A percentile compares a stretch with the other conserved stretches of the same genome.
phyloP scores from a whole-genome alignment of 106 monocot species.

The Dendrobium nobile region DNA sequence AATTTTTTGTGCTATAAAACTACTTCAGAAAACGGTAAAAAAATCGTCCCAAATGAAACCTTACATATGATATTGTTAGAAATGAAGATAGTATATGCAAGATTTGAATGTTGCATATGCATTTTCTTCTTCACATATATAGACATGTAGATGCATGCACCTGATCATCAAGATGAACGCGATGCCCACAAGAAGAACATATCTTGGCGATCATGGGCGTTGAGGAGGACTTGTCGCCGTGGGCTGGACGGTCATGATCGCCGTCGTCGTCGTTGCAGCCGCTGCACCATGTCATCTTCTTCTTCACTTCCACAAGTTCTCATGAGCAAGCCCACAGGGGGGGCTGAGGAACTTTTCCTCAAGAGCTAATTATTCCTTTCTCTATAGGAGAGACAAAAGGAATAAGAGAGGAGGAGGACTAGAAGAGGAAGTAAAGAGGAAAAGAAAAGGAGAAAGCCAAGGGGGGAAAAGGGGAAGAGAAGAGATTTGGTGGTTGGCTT shows the following conservation, averaged over 20 bases:
- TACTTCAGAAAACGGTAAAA: no score
- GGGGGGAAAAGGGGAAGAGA: no score
- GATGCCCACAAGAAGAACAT: slow-evolving; percentile 67
- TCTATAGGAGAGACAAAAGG: neutral
- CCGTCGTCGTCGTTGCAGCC: slow-evolving; percentile 12
- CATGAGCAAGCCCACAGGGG: no score
- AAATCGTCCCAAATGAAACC: no score
- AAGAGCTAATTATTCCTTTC: no score
- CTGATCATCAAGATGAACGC: slow-evolving; percentile 27
- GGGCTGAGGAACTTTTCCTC: no score
- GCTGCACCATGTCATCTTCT: slow-evolving; percentile 53
- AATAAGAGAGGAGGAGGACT: slow-evolving; percentile 5
- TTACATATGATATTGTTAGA: no score
- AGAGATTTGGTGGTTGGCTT: no score
- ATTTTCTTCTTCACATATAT: neutral
- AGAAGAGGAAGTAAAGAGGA: neutral
- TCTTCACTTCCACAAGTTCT: neutral
- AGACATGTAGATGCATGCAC: neutral
- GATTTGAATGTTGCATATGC: no score
- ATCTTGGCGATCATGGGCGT: slow-evolving; percentile 10
- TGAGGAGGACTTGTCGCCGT: slow-evolving; percentile 7
- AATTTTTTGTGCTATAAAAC: no score
- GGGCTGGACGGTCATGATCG: neutral
- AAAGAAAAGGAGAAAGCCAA: slow-evolving; percentile 13
- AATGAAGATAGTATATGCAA: no score